These are phyloP conservation scores for Chaetomiaceae sp. DNA, from an alignment of 2,329 filamentous ascomycete genomes.

Conservation along the genomic window DNA sequence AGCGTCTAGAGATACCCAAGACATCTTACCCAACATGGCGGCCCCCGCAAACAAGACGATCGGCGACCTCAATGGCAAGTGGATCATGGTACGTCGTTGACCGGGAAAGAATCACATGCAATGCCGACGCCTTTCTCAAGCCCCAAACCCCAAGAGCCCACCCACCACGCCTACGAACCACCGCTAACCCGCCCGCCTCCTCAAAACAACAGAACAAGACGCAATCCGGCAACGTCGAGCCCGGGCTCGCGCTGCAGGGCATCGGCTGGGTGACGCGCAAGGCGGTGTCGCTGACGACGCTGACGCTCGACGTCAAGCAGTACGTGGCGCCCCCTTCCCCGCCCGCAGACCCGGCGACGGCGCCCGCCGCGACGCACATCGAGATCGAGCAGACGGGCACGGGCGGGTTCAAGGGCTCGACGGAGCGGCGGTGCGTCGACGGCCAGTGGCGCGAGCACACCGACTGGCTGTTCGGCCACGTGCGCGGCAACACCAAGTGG, in stretches of 20 bases:
- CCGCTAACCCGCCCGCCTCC: no score
- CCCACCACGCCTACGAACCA: slow-evolving; percentile 5
- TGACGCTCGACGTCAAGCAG: slow-evolving; percentile 59
- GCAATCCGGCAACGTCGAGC: slow-evolving; percentile 62
- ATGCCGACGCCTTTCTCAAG: neutral
- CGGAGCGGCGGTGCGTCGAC: slow-evolving; percentile 51
- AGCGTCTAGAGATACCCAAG: no score
- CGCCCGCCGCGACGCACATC: slow-evolving; percentile 47
- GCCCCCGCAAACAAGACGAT: slow-evolving; percentile 61
- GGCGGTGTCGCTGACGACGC: slow-evolving; percentile 60
- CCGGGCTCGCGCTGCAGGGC: slow-evolving; percentile 65
- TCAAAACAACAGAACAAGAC: slow-evolving; percentile 73
- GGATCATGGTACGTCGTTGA: slow-evolving; percentile 54
- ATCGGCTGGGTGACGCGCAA: slow-evolving; percentile 68
- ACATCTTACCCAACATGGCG: slow-evolving; percentile 52
- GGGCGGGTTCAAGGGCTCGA: slow-evolving; percentile 61
- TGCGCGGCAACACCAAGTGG: slow-evolving; percentile 55
- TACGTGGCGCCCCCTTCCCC: slow-evolving; percentile 40
- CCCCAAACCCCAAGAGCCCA: slow-evolving; percentile 1
- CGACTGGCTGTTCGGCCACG: slow-evolving; percentile 73
- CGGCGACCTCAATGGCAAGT: slow-evolving; percentile 62
- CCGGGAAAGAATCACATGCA: slow-evolving; percentile 7
- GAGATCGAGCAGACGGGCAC: slow-evolving; percentile 67
- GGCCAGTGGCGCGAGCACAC: slow-evolving; percentile 53
- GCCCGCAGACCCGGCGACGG: slow-evolving; percentile 23